These are phyloP conservation scores for Saccharomycopsis capsularis DNA, from an alignment of 805 yeast genomes.

Conservation along the genomic window DNA sequence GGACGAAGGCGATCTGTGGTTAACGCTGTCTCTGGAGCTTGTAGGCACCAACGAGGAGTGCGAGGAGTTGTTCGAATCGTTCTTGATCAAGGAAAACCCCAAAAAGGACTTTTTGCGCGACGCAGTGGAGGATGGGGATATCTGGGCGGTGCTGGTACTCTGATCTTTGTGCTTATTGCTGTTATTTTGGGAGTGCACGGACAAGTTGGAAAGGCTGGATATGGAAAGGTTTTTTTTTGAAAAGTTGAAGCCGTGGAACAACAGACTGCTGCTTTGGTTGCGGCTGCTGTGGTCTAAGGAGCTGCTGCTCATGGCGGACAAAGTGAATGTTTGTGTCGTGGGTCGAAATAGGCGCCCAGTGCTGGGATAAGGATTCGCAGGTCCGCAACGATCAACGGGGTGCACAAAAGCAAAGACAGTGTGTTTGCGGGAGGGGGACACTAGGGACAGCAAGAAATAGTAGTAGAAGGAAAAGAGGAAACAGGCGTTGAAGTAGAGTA, in stretches of 20 bases:
- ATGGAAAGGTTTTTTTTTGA: conserved; percentile 1
- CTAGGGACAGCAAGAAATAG: too few species aligned
- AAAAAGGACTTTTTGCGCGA: background rate
- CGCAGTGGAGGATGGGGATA: background rate
- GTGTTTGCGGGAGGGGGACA: too few species aligned
- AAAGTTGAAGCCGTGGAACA: background rate
- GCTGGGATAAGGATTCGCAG: too few species aligned
- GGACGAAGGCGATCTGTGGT: background rate
- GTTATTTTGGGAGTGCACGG: background rate
- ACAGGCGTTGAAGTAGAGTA: too few species aligned
- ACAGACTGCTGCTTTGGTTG: background rate
- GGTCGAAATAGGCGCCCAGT: too few species aligned
- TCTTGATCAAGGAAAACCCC: conserved; percentile 1
- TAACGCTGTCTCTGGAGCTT: background rate
- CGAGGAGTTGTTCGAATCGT: conserved; percentile 1
- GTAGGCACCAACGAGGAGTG: background rate
- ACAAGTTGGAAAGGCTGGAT: conserved; percentile 1
- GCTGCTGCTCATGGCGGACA: background rate
- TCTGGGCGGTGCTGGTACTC: background rate
- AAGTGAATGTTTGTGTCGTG: too few species aligned
- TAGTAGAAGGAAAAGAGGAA: too few species aligned
- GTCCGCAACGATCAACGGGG: too few species aligned
- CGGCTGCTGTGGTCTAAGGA: background rate
- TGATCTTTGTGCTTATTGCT: background rate
- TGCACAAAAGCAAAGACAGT: too few species aligned